Evolutionary conservation across 2,329 filamentous ascomycete species (phyloP), one percentile per base, ranked within the genome.

Genomic region (Alternaria triticimaculans): DNA sequence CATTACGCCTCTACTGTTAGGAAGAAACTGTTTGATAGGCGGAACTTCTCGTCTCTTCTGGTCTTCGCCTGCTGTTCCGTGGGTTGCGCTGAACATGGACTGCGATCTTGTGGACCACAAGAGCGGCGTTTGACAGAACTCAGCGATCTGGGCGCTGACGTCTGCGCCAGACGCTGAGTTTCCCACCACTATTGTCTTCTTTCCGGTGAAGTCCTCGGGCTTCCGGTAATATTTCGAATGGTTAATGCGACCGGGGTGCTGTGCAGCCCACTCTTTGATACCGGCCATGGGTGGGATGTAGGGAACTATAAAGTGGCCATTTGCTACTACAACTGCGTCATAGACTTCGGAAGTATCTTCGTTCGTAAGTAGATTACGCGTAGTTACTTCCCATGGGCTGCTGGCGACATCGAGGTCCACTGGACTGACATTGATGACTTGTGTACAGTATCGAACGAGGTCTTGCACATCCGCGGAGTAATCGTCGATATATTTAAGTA

Each of bases 121-220:
- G 2, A 96, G 80, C 3, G 77, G 78, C 11, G 88, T 89, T 3
- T 82, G 80, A 74, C 88, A 89, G 37, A 89, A 84, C 6, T 82
- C 75, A 54, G 85, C 87, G 70, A 97, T 91, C 76, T 97, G 95
- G 3, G 85, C 82, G 15, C 90, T 90, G 71, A 98, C 93, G 74
- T 98, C 95, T 15, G 93, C 81, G 0, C 93, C 95, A 0, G 93
- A 97, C 0, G 94, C 91, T 0, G 91, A 91, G 72, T 93, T 96
- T 10, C 95, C 95, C 0, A 97, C 89, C 0, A 97, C 86, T 6
- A 97, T 80, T 11, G 96, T 92, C 78, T 92, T 96, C 77, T 84
- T 91, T 57, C 83, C 85, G 1, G 77, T 75, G 72, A 90, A 97
- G 0, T 82, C 73, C 18, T 87, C 85, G 0, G 92, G 87, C 0